Evolutionary conservation across 495 filamentous ascomycete species (phyloP), one percentile per base, ranked within the genome.

Genomic region (Annulohypoxylon bovei): DNA sequence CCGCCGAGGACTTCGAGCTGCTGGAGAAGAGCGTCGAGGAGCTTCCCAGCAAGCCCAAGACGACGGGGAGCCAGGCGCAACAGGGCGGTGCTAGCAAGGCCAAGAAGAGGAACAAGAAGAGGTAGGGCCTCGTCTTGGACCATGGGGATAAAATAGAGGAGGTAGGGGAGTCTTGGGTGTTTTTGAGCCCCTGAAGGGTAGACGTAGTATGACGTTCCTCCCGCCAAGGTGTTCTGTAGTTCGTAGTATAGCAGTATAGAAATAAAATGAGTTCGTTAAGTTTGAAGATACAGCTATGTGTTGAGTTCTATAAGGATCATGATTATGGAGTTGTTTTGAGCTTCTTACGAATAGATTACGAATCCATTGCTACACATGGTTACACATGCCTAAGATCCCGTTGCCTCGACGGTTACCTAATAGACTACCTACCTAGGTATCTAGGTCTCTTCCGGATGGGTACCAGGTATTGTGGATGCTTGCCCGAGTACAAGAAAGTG

Each of bases 1-100:
- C 84, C 0, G 81, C 80, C 46, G 85, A 87, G 33, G 85, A 86
- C 67, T 88, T 85, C 75, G 85, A 88, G 76, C 72, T 86, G 32
- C 76, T 88, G n/a, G 85, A 83, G 46, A 86, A 81, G 79, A 84
- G 79, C 54, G 75, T 82, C 7, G 82, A 83, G 55, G 78, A 79
- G 27, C 78, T 83, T 66, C 46, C 69, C 40, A 74, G 67, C 70
- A 83, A 81, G 75, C 62, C 69, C 1, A 77, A 74, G 59, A 39
- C 79, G 18, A 80, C 79, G 39, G 79, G 81, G 2, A 76, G 67
- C 60, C 73, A 82, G 72, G 71, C 76, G 62, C 62, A 63, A 44
- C 60, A 60, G 39, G 22, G 49, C 35, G 39, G 61, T 54, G 69
- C 60, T 42, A 54, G 71, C 44, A 79, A 80, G 77, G 72, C 77